Percentiles rank a stretch among this genome's conserved stretches.
phyloP scores from a whole-genome alignment of 2,329 filamentous ascomycete genomes.

The Westerdykella aurantiaca region DNA sequence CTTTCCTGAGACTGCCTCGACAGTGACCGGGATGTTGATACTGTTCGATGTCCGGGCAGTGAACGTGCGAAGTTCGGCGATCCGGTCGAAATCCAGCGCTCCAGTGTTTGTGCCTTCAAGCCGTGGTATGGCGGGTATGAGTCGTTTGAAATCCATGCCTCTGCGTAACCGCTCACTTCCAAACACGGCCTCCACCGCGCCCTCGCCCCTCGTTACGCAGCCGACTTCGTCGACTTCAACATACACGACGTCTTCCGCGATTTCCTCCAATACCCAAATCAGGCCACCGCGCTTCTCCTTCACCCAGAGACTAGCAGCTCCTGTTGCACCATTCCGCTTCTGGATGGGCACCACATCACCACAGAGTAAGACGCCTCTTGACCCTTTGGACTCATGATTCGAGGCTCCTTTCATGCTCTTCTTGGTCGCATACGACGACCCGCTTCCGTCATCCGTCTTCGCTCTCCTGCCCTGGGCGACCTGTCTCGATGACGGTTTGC shows the following conservation, averaged over 20 bases:
- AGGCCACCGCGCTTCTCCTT: conserved; percentile 92
- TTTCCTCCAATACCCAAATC: conserved; percentile 98
- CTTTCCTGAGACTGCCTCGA: conserved; percentile 65
- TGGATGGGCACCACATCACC: conserved; percentile 98
- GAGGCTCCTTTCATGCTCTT: conserved; percentile 51
- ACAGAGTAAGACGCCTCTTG: conserved; percentile 83
- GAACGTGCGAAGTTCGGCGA: conserved; percentile 69
- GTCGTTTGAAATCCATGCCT: conserved; percentile 67
- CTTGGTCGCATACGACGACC: conserved; percentile 40
- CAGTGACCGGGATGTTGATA: conserved; percentile 76
- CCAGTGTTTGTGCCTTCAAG: conserved; percentile 66
- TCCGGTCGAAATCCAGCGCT: conserved; percentile 71
- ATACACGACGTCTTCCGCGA: conserved; percentile 84
- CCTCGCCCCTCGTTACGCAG: conserved; percentile 61
- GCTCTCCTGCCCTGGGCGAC: conserved; percentile 52
- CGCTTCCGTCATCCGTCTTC: conserved; percentile 58
- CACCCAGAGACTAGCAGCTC: conserved; percentile 94
- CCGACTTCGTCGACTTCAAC: conserved; percentile 74
- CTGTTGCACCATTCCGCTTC: conserved; percentile 86
- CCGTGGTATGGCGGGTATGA: conserved; percentile 78
- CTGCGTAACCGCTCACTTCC: conserved; percentile 61
- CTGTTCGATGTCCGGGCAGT: conserved; percentile 73
- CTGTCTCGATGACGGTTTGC: conserved; percentile 64
- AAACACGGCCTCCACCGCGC: conserved; percentile 84
- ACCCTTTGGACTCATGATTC: conserved; percentile 68